Base-by-base conservation (phyloP, 2,329 filamentous ascomycete genomes). In the Hypoxylon sp. region DNA sequence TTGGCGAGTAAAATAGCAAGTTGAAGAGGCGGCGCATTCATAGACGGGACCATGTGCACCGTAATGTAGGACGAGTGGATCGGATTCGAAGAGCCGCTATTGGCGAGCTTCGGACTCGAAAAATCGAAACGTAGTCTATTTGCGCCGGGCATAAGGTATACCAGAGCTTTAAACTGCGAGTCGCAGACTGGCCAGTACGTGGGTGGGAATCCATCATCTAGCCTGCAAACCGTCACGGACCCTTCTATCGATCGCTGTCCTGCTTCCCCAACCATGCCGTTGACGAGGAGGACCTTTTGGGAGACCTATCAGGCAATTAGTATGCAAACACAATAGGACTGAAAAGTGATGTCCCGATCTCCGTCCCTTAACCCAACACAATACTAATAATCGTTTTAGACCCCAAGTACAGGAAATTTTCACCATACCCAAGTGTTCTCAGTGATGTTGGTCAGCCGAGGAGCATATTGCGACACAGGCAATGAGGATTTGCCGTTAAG, bases 101-200 rank as follows among this genome's bases (percentile, higher is more conserved):
- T 89, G 19, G 91, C 89, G 30, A 96, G 84, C 78, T 96, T 97
- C 3, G 93, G 91, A 32, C 92, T 96, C 50, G 86, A 86, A 77
- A 97, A 98, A 77, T 98, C 95, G 72, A 98, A 91, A 23, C 93
- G 91, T 30, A 98, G 81, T 72, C 89, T 90, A 80, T 99, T 99
- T 60, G 93, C 92, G 0, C 96, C 96, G 3, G 96, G 94, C 70
- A 92, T 89, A n/a, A 99, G 87, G 79, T 97, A 93, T 9, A 98
- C 86, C 30, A 98, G 84, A 4, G 91, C 91, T 81, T 98, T 98
- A 85, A 98, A 98, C 78, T 94, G 90, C 2, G 93, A 97, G 69
- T 93, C 91, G 77, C 86, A 91, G 10, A 98, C 95, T 1, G 94
- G 95, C 94, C 95, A 98, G 72, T 85, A 86, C 11, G 90, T 92